Base-by-base conservation (phyloP, 768 basidiomycete genomes). In the Boletus tomentosulus region DNA sequence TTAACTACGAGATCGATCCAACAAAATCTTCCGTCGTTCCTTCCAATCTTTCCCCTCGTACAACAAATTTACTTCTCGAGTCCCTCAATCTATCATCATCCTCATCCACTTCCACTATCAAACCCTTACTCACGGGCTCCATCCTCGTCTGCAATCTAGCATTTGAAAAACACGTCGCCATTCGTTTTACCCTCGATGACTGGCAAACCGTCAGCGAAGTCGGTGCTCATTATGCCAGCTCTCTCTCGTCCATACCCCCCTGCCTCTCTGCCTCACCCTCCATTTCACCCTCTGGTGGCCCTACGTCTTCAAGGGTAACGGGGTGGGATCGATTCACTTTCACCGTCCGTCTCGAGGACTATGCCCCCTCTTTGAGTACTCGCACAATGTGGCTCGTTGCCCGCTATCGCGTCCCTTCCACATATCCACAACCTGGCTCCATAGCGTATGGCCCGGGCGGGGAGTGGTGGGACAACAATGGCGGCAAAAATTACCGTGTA, bases 401-500 rank as follows among this genome's bases (percentile, higher is more conserved):
- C 10, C 72, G 89, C 46, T 85, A 78, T 64, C 62, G 67, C 30
- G 62, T 72, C 47, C 3, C 35, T 19, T 58, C 63, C 1, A 55
- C 57, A 19, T 60, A 58, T 46, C 68, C 62, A 0, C 45, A 33
- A 9, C 61, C 58, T 50, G 57, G 58, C 2, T 58, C 51, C 16
- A 31, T 27, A 10, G n/a, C 64, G 62, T 62, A 71, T 64, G 69
- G 78, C 63, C 64, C 71, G 8, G 81, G 77, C 16, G 80, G 81
- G 1, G 95, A 98, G 73, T 89, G 87, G 79, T 98, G 96, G 96
- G 96, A 98, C 72, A 95, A 93, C 66, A 96, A 96, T 61, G 71
- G 60, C 3, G 86, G 85, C 0, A 58, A 67, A 57, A 95, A 98
- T 67, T 98, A 95, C 74, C 74, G 79, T 25, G 73, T 97, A 49